phyloP scores from a whole-genome alignment of 129 eudicot genomes.

The Centella asiatica region DNA sequence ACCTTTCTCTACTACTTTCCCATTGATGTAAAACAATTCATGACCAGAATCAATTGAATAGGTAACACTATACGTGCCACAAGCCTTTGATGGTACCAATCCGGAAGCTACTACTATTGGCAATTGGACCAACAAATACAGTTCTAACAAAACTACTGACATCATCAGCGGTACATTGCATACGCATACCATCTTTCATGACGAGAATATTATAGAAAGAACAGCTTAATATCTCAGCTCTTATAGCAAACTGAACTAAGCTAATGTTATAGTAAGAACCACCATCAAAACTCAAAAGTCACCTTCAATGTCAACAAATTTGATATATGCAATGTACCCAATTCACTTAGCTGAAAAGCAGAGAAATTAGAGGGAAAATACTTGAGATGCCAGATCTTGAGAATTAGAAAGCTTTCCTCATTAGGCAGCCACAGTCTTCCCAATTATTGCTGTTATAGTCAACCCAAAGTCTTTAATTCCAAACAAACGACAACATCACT shows the following conservation, averaged over 20 bases:
- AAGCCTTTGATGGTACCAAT: slow-evolving; percentile 23
- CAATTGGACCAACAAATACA: slow-evolving; percentile 36
- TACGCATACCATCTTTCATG: slow-evolving; percentile 20
- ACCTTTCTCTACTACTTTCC: slow-evolving; percentile 38
- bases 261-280: neutral
- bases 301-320: slow-evolving; percentile 8
- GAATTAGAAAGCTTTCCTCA: no score
- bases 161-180: slow-evolving; percentile 18
- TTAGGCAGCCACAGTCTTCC: slow-evolving; percentile 11
- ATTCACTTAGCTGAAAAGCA: slow-evolving; percentile 21
- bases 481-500: slow-evolving; percentile 20
- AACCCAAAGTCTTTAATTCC: slow-evolving; percentile 28
- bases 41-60: slow-evolving; percentile 31
- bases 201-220: slow-evolving; percentile 5
- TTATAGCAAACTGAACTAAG: neutral
- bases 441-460: slow-evolving; percentile 25
- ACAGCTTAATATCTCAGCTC: slow-evolving; percentile 1
- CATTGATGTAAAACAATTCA: slow-evolving; percentile 41
- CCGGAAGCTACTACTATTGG: slow-evolving; percentile 22
- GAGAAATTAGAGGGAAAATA: slow-evolving; percentile 9
- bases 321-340: neutral
- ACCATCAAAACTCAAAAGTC: slow-evolving; percentile 4
- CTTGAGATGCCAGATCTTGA: neutral
- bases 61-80: slow-evolving; percentile 35
- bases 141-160: slow-evolving; percentile 17